Evolutionary conservation across 2,329 filamentous ascomycete species (phyloP), one percentile per base, ranked within the genome.

Genomic region (Sphaerostilbella broomeana): DNA sequence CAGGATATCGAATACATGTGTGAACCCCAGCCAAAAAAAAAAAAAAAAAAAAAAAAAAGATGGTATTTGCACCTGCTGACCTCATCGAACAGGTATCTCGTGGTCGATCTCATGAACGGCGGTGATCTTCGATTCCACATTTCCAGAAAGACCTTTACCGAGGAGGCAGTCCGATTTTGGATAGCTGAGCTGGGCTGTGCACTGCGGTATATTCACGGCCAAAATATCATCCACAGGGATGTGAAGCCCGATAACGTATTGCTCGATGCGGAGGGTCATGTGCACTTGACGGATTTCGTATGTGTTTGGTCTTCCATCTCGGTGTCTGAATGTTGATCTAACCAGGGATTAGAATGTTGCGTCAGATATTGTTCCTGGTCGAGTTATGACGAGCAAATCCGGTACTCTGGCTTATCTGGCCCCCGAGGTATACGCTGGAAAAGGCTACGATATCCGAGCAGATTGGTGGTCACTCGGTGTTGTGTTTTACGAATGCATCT

Each of bases 381-480:
- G 87, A 55, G 73, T 80, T 17, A 69, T 97, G 36, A 94, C 87
- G 3, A 97, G 92, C 72, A 97, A 95, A 63, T 98, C 92, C 0
- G 92, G 92, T 21, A 98, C 92, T 1, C 68, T 98, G 43, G 92
- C 92, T 38, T 98, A 98, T 58, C 77, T 98, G 6, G 89, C 90
- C 1, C 92, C 92, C 4, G 92, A 98, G 61, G 92, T 97, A 2
- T 98, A 97, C 56, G 76, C 81, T 49, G 90, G 90, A 34, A 82
- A 80, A 46, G 92, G 92, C 26, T 98, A 98, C 57, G 81, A 85
- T 44, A 79, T 81, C 32, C 86, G 92, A 52, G 89, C 92, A 28
- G 92, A 98, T 60, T 98, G 92, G 92, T 98, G 92, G 92, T 97
- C 92, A 5, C 66, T 98, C 16, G 92, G 92, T 34, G 92, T 98